Percentiles rank a stretch among this genome's conserved stretches.
These are phyloP conservation scores for Entelexis paramagnoliae DNA, from an alignment of 1,139 yeast genomes.

Conservation along the genomic window DNA sequence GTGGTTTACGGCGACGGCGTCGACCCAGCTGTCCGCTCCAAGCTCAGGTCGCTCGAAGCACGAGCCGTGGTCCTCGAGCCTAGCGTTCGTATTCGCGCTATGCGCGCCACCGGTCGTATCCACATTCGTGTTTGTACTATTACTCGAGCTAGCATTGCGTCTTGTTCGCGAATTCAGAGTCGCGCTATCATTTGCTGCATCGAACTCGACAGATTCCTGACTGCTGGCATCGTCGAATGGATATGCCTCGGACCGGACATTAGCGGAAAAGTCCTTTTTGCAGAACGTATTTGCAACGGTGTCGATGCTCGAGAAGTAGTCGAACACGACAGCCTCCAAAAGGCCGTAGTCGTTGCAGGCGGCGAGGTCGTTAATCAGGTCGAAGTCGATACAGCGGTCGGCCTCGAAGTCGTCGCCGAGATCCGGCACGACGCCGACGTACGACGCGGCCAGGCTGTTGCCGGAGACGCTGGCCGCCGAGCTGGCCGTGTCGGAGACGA, in stretches of 20 bases:
- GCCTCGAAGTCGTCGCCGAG: constrained; percentile 9
- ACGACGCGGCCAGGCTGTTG: constrained; percentile 2
- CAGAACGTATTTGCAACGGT: constrained; percentile 19
- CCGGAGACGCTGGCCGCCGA: constrained; percentile 8
- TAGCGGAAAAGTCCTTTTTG: not conserved
- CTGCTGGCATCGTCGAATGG: not conserved
- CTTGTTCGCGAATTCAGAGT: too few species aligned
- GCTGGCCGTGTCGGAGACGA: not conserved
- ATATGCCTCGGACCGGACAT: not conserved
- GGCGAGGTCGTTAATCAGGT: constrained; percentile 16
- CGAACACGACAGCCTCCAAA: constrained; percentile 22
- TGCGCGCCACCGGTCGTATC: too few species aligned
- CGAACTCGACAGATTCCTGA: too few species aligned
- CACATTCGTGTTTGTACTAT: too few species aligned
- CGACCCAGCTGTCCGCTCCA: constrained; percentile 2
- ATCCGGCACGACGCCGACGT: constrained; percentile 14
- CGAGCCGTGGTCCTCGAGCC: too few species aligned
- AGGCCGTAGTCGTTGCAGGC: constrained; percentile 15
- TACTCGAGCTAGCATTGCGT: too few species aligned
- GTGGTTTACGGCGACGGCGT: constrained; percentile 9
- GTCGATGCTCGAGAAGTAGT: constrained; percentile 19
- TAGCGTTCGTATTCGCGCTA: too few species aligned
- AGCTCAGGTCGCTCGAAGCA: not conserved
- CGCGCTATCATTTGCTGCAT: too few species aligned
- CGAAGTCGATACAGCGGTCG: constrained; percentile 22